phyloP scores from a whole-genome alignment of 371 early-diverging fungal species.

The Mycotypha africana region DNA sequence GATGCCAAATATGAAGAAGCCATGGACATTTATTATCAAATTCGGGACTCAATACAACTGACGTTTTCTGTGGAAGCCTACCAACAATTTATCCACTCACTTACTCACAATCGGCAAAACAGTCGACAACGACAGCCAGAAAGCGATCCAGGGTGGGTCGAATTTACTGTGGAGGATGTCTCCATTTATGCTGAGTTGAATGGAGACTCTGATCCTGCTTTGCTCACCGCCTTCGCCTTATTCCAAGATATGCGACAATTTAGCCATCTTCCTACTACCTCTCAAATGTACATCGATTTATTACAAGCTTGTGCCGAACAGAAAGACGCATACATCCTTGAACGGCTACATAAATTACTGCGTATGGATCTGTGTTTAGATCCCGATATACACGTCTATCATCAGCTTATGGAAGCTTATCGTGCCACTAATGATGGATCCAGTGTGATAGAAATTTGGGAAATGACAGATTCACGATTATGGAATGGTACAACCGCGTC shows the following conservation, averaged over 20 bases:
- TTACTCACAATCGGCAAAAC: constrained; percentile 5
- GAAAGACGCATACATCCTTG: constrained; percentile 23
- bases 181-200: constrained; percentile 13
- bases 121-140: constrained; percentile 1
- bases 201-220: constrained; percentile 19
- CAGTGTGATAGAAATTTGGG: constrained; percentile 34
- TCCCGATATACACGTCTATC: constrained; percentile 27
- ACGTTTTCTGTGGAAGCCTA: constrained; percentile 5
- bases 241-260: constrained; percentile 43
- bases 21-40: constrained; percentile 38
- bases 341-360: constrained; percentile 35
- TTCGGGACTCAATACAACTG: constrained; percentile 25
- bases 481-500: constrained; percentile 4
- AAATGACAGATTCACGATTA: too few species aligned
- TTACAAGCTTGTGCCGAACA: constrained; percentile 28
- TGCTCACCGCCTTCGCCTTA: constrained; percentile 26
- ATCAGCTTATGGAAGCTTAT: constrained; percentile 39
- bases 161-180: constrained; percentile 21
- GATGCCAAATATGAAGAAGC: constrained; percentile 29
- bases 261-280: constrained; percentile 28
- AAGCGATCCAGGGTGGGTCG: constrained; percentile 1
- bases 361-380: constrained; percentile 42
- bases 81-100: constrained; percentile 5
- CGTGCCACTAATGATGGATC: constrained; percentile 20
- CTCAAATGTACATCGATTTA: constrained; percentile 31